Evolutionary conservation across 176 grass and related monocot species (phyloP), one percentile per base, ranked within the genome.

Genomic region (Lolium perenne): DNA sequence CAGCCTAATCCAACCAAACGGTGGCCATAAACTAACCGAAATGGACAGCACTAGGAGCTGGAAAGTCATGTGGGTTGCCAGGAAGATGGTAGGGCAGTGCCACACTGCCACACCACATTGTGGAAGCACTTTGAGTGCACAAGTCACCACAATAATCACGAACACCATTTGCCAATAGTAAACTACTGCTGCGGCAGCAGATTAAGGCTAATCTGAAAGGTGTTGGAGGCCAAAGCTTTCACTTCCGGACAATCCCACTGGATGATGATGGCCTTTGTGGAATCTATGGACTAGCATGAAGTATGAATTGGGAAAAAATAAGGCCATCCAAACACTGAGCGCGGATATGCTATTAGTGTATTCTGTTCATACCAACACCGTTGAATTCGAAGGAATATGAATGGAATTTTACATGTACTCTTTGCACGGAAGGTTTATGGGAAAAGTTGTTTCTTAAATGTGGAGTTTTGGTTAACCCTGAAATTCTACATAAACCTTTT

Each of bases 51-150:
- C 48, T 50, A 13, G 66, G 38, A 61, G 85, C 85, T 91, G 85
- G 80, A 87, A 87, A 87, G 80, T 72, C 80, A 87, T 80, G 80
- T 87, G 84, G 85, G 74, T 80, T 74, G 51, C 26, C 89, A 84
- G 71, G 32, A 67, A 56, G 63, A 83, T 38, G 64, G 64, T 64
- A 86, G 80, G 64, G 65, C 79, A 82, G 41, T 23, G 64, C 4
- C 67, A 71, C 51, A 76, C 10, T 63, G 45, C 72, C 54, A 75
- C 76, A 74, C 47, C 71, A 59, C 17, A 77, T 23, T 8, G 59
- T 66, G 58, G 4, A 63, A 2, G 62, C 80, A 77, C 21, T 86
- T 47, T 79, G 72, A 83, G 79, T 79, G 79, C 73, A 79, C 83
- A 54, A 78, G 22, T 76, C 71, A 77, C 77, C 77, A 50, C 78